Evolutionary conservation across 2,329 filamentous ascomycete genomes (phyloP).

Genomic region (Phoma sp.): DNA sequence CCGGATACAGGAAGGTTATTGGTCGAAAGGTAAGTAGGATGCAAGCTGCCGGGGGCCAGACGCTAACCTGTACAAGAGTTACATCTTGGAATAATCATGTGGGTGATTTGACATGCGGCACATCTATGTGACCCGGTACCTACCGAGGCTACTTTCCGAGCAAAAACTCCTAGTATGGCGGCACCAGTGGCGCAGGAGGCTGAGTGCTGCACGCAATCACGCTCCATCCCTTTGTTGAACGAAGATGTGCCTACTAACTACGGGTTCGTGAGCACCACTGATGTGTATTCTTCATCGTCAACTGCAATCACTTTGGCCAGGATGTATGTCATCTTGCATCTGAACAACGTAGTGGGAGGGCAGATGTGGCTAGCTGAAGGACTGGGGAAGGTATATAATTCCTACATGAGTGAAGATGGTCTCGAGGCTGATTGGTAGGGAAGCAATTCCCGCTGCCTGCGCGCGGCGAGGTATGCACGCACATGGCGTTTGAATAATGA

Average conservation of each 20-base stretch:
- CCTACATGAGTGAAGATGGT: background rate
- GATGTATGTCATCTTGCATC: conserved; percentile 5
- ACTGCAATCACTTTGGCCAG: too few relatives aligned
- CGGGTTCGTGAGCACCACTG: conserved; percentile 2
- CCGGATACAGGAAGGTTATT: background rate
- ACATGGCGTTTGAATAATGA: background rate
- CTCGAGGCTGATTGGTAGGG: background rate
- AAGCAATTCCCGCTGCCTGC: background rate
- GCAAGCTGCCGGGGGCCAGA: background rate
- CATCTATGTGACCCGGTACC: background rate
- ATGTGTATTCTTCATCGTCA: too few relatives aligned
- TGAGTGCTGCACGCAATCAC: background rate
- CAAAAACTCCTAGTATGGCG: background rate
- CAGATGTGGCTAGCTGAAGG: conserved; percentile 1
- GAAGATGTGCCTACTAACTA: background rate
- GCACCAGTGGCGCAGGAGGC: conserved; percentile 5
- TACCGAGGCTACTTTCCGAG: background rate
- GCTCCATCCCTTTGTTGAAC: background rate
- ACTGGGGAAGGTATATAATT: background rate
- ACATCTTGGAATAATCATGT: background rate
- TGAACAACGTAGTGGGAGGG: background rate
- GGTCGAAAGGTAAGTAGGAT: background rate
- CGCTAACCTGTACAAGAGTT: background rate
- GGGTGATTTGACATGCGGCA: background rate
- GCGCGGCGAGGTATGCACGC: background rate